Evolutionary conservation across 2,329 filamentous ascomycete species (phyloP), one percentile per base, ranked within the genome.

Genomic region (Ophiostoma angusticollis): DNA sequence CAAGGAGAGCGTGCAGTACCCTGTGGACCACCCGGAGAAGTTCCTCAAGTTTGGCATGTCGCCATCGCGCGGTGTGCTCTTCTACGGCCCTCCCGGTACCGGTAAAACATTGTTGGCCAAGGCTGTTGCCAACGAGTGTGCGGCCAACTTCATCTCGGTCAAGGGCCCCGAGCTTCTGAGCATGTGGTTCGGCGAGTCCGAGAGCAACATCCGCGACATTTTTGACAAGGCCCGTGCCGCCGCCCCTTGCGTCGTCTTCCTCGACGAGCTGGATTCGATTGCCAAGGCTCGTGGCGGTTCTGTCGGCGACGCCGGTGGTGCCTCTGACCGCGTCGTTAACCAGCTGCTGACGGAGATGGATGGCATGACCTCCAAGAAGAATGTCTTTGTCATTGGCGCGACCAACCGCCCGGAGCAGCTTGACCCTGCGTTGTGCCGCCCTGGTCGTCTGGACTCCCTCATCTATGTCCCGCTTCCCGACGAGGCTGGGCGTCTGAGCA

Each of bases 151-250:
- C 69, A 96, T 98, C 59, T 98, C 91, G 29, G 81, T 98, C 64
- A 98, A 98, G 78, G 91, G 91, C 45, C 93, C 91, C 42, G 91
- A 98, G 63, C 73, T 98, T 55, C 77, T 98, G 54, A 95, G 86
- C 62, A 98, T 98, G 91, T 98, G 91, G 91, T 98, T 98, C 58
- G 91, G 91, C 79, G 91, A 98, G 69, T 98, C 91, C 39, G 93
- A 98, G 68, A 94, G 85, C 77, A 98, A 98, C 68, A 96, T 98
- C 50, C 84, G 91, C 59, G 91, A 98, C 61, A 98, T 98, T 55
- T 98, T 98, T 63, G 91, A 98, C 77, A 98, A 96, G 78, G 91
- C 91, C 49, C 85, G 91, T 58, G 93, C 91, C 47, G 91, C 93
- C 45, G 91, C 91, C 54, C 91, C 91, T 65, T 98, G 93, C 54